Evolutionary conservation across 345 rosid genomes (phyloP).

Genomic region (thale cress (Arabidopsis thaliana)): DNA sequence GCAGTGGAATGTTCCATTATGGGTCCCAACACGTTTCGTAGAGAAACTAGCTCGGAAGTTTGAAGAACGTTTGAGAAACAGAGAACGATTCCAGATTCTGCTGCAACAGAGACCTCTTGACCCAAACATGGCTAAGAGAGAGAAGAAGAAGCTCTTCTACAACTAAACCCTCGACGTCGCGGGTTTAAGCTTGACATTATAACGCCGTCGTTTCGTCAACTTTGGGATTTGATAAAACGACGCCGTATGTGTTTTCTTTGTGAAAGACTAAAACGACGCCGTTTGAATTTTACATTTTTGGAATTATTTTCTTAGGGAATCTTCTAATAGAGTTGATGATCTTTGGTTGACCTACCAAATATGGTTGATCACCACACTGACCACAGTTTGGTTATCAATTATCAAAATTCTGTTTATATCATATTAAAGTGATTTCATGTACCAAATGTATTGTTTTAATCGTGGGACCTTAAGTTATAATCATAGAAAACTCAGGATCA

Average conservation of each 20-base stretch:
- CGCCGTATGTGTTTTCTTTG: slow-evolving; percentile 1
- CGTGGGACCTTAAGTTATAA: too few relatives aligned
- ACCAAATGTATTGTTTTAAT: slow-evolving; percentile 4
- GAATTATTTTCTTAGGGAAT: not conserved
- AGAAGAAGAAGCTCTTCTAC: slow-evolving; percentile 1
- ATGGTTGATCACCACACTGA: slow-evolving; percentile 43
- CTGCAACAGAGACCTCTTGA: slow-evolving; percentile 25
- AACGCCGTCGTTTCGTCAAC: not conserved
- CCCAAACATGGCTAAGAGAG: slow-evolving; percentile 31
- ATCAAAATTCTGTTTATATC: not conserved
- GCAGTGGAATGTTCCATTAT: slow-evolving; percentile 88
- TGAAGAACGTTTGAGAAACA: slow-evolving; percentile 26
- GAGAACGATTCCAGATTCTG: slow-evolving; percentile 40
- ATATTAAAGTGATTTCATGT: slow-evolving; percentile 1
- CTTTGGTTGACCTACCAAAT: slow-evolving; percentile 40
- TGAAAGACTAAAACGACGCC: not conserved
- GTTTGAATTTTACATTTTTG: not conserved
- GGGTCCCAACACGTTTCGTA: slow-evolving; percentile 78
- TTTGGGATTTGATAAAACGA: not conserved
- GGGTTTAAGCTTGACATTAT: slow-evolving; percentile 16
- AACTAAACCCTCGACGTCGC: slow-evolving; percentile 32
- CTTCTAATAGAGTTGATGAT: slow-evolving; percentile 39
- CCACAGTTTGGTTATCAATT: slow-evolving; percentile 31
- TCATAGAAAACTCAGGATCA: not conserved
- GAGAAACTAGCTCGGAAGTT: slow-evolving; percentile 42